Evolutionary conservation across 2,329 filamentous ascomycete species (phyloP).

Genomic region (Calonectria pauciramosa): DNA sequence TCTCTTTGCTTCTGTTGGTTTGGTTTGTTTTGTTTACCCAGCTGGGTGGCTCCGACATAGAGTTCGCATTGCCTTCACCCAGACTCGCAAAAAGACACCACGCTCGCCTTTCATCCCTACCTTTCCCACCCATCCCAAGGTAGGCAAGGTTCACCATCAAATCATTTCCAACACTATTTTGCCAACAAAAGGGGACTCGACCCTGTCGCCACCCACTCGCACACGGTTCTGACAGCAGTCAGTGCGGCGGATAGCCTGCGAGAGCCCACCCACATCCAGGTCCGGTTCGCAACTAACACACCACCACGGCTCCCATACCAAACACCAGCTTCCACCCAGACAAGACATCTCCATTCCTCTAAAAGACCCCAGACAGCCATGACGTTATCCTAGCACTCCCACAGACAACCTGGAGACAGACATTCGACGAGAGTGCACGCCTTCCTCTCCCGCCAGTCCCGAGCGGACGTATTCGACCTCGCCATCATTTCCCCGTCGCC

Average conservation of each 20-base stretch:
- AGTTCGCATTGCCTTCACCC: slow-evolving; percentile 11
- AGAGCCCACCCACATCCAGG: slow-evolving; percentile 12
- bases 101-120: slow-evolving; percentile 1
- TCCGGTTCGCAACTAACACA: slow-evolving; percentile 20
- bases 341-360: slow-evolving; percentile 8
- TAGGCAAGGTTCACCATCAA: slow-evolving; percentile 7
- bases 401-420: slow-evolving; percentile 19
- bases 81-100: slow-evolving; percentile 5
- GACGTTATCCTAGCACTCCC: slow-evolving; percentile 25
- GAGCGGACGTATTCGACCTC: slow-evolving; percentile 9
- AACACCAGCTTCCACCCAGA: not conserved
- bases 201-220: slow-evolving; percentile 13
- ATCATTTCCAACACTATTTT: slow-evolving; percentile 10
- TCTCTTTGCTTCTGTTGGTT: not conserved
- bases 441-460: slow-evolving; percentile 18
- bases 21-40: slow-evolving; percentile 2
- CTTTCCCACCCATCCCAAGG: slow-evolving; percentile 8
- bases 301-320: slow-evolving; percentile 16
- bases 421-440: slow-evolving; percentile 18
- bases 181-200: slow-evolving; percentile 8
- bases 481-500: not conserved
- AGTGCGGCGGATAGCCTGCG: slow-evolving; percentile 20
- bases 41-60: not conserved
- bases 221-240: slow-evolving; percentile 11
- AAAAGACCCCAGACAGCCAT: slow-evolving; percentile 23